Conservation (phyloP, 768 basidiomycete genomes). For the Rhodotorula babjevae region DNA sequence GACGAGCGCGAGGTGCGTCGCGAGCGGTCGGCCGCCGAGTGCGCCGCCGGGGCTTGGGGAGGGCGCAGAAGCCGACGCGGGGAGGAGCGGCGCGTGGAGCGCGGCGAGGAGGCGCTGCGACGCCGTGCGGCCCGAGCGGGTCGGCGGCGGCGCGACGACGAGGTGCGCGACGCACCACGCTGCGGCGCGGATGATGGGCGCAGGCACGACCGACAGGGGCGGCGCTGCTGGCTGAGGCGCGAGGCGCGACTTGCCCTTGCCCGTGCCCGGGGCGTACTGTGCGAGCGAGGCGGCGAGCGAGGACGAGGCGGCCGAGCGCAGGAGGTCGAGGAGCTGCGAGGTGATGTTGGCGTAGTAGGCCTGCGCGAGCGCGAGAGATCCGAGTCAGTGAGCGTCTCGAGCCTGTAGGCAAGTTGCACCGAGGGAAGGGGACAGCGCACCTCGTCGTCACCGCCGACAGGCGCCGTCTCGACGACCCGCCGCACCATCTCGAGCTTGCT, state of each 20-base stretch:
- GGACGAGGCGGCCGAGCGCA: conserved; percentile 1
- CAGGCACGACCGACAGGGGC: neutral
- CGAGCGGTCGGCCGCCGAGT: neutral
- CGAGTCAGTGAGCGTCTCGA: neutral
- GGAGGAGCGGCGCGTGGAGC: conserved; percentile 7
- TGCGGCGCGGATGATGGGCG: conserved; percentile 8
- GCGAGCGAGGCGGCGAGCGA: neutral
- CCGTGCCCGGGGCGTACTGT: neutral
- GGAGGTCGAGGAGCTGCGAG: conserved; percentile 19
- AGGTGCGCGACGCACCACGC: conserved; percentile 16
- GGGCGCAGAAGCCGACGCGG: neutral
- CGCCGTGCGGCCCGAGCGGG: neutral
- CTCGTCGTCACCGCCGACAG: conserved; percentile 51
- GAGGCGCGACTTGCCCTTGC: conserved; percentile 5
- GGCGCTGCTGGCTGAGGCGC: neutral
- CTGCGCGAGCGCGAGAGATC: conserved; percentile 51
- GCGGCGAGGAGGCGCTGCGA: neutral
- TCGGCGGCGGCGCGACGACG: neutral
- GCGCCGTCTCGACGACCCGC: conserved; percentile 59
- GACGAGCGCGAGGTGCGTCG: conserved; percentile 4
- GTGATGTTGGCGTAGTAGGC: conserved; percentile 55
- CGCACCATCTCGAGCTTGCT: conserved; percentile 22
- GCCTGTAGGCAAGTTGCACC: too few species aligned
- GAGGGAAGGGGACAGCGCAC: too few species aligned
- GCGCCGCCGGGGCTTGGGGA: neutral